Conservation (phyloP, 495 filamentous ascomycete genomes). For the Tetracladium setigerum region DNA sequence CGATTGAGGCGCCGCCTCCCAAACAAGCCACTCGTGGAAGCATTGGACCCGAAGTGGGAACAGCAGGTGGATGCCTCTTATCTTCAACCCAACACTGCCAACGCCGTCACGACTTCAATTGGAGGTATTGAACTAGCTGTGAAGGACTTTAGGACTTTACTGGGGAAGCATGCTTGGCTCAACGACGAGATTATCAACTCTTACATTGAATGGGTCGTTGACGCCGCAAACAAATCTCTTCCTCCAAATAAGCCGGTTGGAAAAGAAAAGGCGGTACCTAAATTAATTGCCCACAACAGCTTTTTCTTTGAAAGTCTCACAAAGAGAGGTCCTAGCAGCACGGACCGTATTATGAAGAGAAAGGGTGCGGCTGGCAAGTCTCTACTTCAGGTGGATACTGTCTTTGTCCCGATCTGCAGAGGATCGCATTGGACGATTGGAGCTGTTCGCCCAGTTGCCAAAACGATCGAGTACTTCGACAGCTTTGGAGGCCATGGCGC, state of each 20-base stretch:
- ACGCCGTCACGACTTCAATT: conserved; percentile 35
- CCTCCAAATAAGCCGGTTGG: neutral
- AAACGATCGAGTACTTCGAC: conserved; percentile 69
- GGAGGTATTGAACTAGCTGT: conserved; percentile 49
- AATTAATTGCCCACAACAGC: conserved; percentile 60
- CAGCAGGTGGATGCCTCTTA: conserved; percentile 28
- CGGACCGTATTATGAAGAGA: conserved; percentile 46
- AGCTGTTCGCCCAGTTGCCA: conserved; percentile 55
- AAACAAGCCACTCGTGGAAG: conserved; percentile 26
- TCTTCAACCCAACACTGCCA: conserved; percentile 15
- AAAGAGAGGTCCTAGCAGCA: conserved; percentile 40
- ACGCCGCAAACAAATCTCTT: conserved; percentile 42
- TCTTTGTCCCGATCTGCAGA: conserved; percentile 56
- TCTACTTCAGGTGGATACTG: conserved; percentile 48
- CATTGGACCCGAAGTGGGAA: conserved; percentile 39
- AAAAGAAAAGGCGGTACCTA: conserved; percentile 38
- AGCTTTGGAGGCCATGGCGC: conserved; percentile 39
- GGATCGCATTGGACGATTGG: conserved; percentile 49
- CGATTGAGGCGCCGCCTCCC: conserved; percentile 21
- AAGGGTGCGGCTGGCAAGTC: conserved; percentile 45
- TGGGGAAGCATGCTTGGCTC: conserved; percentile 54
- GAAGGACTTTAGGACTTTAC: conserved; percentile 55
- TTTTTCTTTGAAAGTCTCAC: conserved; percentile 60
- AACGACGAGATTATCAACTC: conserved; percentile 79
- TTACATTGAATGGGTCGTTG: conserved; percentile 52